Percentiles rank a stretch among this genome's conserved stretches.
phyloP scores from a whole-genome alignment of 208 protist genomes.

The Trypanosoma rangeli region DNA sequence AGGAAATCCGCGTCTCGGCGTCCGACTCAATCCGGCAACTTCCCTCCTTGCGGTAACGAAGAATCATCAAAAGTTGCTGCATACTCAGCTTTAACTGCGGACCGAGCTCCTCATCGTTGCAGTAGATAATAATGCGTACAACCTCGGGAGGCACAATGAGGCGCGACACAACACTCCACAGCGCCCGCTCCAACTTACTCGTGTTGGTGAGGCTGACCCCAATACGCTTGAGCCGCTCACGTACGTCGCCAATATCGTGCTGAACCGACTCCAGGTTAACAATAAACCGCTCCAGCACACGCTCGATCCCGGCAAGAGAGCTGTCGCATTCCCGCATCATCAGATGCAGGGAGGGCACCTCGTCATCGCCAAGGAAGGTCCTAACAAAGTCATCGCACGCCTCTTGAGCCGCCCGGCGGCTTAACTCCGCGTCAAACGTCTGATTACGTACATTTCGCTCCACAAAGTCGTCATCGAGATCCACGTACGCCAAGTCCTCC shows the following conservation, averaged over 20 bases:
- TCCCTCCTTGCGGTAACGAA: conserved; percentile 57
- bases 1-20: conserved; percentile 21
- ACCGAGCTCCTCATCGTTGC: conserved; percentile 69
- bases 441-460: conserved; percentile 36
- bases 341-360: conserved; percentile 54
- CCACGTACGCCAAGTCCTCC: conserved; percentile 56
- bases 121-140: conserved; percentile 71
- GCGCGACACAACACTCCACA: conserved; percentile 55
- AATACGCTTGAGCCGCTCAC: conserved; percentile 49
- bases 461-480: conserved; percentile 58
- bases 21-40: background rate
- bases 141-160: conserved; percentile 78
- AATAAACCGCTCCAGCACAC: conserved; percentile 68
- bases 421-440: conserved; percentile 36
- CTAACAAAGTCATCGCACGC: conserved; percentile 72
- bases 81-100: conserved; percentile 63
- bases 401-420: conserved; percentile 39
- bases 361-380: conserved; percentile 62
- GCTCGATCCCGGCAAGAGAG: conserved; percentile 67
- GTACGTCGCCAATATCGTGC: conserved; percentile 76
- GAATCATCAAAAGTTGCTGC: conserved; percentile 47
- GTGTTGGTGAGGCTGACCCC: conserved; percentile 52
- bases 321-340: conserved; percentile 54
- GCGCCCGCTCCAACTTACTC: conserved; percentile 40
- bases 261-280: conserved; percentile 58